Conservation (phyloP, 2,329 filamentous ascomycete species). For the Diaporthe capsici region DNA sequence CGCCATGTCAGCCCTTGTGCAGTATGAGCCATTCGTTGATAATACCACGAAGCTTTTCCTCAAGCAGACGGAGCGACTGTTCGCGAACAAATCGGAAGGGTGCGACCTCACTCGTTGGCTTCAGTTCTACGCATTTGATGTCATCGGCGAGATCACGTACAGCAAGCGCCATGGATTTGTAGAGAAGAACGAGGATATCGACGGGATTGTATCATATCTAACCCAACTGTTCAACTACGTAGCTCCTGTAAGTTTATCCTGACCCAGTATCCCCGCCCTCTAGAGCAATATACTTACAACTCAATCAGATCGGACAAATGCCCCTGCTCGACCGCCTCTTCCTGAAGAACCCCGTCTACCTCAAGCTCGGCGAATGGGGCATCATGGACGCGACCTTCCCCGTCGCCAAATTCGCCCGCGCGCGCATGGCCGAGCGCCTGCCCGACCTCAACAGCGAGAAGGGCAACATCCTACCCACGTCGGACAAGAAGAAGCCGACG, state of each 20-base stretch:
- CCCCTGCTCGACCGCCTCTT: slow-evolving; percentile 77
- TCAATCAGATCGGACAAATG: slow-evolving; percentile 76
- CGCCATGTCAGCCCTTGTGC: slow-evolving; percentile 81
- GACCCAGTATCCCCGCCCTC: background rate
- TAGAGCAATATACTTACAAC: background rate
- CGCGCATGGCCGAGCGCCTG: slow-evolving; percentile 76
- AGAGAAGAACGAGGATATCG: slow-evolving; percentile 80
- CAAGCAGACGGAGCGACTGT: slow-evolving; percentile 70
- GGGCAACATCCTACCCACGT: slow-evolving; percentile 56
- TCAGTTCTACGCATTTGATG: slow-evolving; percentile 86
- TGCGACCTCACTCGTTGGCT: slow-evolving; percentile 81
- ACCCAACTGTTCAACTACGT: slow-evolving; percentile 78
- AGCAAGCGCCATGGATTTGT: slow-evolving; percentile 82
- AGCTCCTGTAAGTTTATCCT: slow-evolving; percentile 68
- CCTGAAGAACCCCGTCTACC: slow-evolving; percentile 81
- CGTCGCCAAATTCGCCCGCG: slow-evolving; percentile 79
- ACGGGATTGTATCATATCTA: slow-evolving; percentile 79
- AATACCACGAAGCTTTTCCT: slow-evolving; percentile 81
- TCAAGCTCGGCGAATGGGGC: slow-evolving; percentile 77
- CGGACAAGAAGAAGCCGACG: slow-evolving; percentile 56
- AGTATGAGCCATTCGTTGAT: slow-evolving; percentile 86
- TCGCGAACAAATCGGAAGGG: slow-evolving; percentile 56
- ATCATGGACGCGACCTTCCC: slow-evolving; percentile 79
- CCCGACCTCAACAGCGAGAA: slow-evolving; percentile 56
- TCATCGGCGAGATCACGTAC: slow-evolving; percentile 84